Evolutionary conservation across 2,329 filamentous ascomycete genomes (phyloP).

Genomic region (Talaromyces pinophilus): DNA sequence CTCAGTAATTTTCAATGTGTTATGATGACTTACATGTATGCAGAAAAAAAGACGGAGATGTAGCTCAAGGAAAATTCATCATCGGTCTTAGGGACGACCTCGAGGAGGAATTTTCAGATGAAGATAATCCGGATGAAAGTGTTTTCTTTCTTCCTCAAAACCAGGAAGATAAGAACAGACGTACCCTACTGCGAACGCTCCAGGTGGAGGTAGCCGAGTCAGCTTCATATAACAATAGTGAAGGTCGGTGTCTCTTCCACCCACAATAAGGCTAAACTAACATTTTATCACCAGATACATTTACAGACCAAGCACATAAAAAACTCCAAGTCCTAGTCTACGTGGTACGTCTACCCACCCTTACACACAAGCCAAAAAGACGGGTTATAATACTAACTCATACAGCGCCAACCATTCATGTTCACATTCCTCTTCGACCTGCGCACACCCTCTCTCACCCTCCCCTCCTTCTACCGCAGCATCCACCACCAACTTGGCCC

Average conservation of each 20-base stretch:
- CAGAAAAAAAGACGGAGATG: conserved; percentile 19
- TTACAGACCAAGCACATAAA: conserved; percentile 21
- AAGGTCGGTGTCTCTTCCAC: conserved; percentile 14
- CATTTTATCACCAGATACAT: not conserved
- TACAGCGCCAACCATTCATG: conserved; percentile 52
- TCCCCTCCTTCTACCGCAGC: conserved; percentile 49
- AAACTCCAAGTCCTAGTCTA: conserved; percentile 46
- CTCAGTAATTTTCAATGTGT: too few relatives aligned
- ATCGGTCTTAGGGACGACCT: conserved; percentile 48
- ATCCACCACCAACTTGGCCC: conserved; percentile 53
- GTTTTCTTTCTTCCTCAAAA: conserved; percentile 27
- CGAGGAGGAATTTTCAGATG: conserved; percentile 40
- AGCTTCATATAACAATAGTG: conserved; percentile 6
- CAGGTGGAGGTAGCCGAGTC: conserved; percentile 34
- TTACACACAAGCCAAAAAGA: too few relatives aligned
- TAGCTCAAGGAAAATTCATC: conserved; percentile 40
- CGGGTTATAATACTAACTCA: not conserved
- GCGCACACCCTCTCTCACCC: conserved; percentile 43
- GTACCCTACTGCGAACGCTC: conserved; percentile 40
- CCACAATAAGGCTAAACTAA: not conserved
- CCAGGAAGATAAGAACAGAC: conserved; percentile 30
- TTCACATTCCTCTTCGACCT: conserved; percentile 53
- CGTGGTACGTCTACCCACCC: conserved; percentile 35
- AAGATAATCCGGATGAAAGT: conserved; percentile 33
- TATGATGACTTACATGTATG: not conserved